Conservation (phyloP, 352 stramenopile genomes). For the Phytophthora pisi region DNA sequence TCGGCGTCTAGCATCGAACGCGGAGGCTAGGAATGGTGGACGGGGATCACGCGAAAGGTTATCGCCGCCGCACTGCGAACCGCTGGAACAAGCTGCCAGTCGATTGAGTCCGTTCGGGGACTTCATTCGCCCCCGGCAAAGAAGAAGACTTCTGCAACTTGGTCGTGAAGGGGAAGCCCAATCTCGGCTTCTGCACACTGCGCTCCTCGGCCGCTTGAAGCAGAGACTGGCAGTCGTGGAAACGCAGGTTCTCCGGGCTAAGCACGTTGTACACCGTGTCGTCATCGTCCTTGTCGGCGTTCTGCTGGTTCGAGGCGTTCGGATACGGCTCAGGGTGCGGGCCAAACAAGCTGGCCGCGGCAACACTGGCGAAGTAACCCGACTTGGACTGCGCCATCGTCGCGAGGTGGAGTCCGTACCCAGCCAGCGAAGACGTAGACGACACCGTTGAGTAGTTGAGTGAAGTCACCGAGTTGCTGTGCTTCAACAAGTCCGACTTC, state of each 20-base stretch:
- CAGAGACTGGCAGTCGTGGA: conserved; percentile 45
- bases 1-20: conserved; percentile 27
- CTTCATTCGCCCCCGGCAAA: conserved; percentile 41
- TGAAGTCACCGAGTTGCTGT: conserved; percentile 43
- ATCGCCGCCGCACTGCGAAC: conserved; percentile 39
- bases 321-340: conserved; percentile 42
- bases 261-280: conserved; percentile 35
- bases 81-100: conserved; percentile 40
- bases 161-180: conserved; percentile 32
- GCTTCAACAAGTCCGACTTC: conserved; percentile 35
- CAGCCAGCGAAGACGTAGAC: conserved; percentile 48
- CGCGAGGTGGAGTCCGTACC: conserved; percentile 46
- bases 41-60: conserved; percentile 22
- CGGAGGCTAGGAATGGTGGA: conserved; percentile 17
- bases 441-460: conserved; percentile 56
- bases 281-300: conserved; percentile 13
- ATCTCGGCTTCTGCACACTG: conserved; percentile 16
- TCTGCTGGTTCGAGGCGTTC: conserved; percentile 30
- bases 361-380: conserved; percentile 33
- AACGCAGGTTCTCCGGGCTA: conserved; percentile 42
- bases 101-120: conserved; percentile 25
- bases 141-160: conserved; percentile 22
- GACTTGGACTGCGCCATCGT: conserved; percentile 44
- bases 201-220: conserved; percentile 36
- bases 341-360: conserved; percentile 38